These are phyloP conservation scores for Aegilops speltoides DNA, from an alignment of 176 grass and related monocot species.

Conservation along the genomic window DNA sequence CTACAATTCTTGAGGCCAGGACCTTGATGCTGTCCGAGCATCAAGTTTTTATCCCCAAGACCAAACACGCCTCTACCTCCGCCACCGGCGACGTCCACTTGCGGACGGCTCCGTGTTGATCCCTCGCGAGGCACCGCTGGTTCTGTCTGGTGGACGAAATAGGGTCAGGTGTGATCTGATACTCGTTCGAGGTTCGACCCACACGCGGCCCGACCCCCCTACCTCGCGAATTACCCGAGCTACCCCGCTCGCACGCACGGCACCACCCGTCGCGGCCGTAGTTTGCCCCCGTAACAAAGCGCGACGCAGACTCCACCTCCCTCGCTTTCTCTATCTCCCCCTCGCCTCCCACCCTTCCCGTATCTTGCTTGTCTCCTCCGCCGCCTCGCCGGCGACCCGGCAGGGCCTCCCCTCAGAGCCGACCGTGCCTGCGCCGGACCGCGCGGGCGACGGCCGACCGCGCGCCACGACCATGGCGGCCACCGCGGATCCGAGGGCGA, in stretches of 20 bases:
- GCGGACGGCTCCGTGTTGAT: slow-evolving; percentile 15
- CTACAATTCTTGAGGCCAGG: too few relatives aligned
- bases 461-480: slow-evolving; percentile 50
- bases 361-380: slow-evolving; percentile 15
- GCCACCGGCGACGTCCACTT: background rate
- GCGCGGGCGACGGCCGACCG: background rate
- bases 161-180: background rate
- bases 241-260: slow-evolving; percentile 25
- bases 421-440: background rate
- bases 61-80: too few relatives aligned
- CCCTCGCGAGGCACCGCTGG: background rate
- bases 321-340: slow-evolving; percentile 2
- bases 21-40: too few relatives aligned
- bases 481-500: slow-evolving; percentile 64
- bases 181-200: slow-evolving; percentile 9
- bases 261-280: slow-evolving; percentile 18
- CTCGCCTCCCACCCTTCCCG: background rate
- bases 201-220: slow-evolving; percentile 20
- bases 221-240: slow-evolving; percentile 32
- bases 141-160: background rate
- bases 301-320: slow-evolving; percentile 33
- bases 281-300: slow-evolving; percentile 34
- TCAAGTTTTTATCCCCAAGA: too few relatives aligned
- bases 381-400: slow-evolving; percentile 11
- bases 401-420: background rate